A percentile compares a stretch with the other conserved stretches of the same genome.
Evolutionary conservation across 2,329 filamentous ascomycete species (phyloP).

Genomic region (Graphilbum fragrans): DNA sequence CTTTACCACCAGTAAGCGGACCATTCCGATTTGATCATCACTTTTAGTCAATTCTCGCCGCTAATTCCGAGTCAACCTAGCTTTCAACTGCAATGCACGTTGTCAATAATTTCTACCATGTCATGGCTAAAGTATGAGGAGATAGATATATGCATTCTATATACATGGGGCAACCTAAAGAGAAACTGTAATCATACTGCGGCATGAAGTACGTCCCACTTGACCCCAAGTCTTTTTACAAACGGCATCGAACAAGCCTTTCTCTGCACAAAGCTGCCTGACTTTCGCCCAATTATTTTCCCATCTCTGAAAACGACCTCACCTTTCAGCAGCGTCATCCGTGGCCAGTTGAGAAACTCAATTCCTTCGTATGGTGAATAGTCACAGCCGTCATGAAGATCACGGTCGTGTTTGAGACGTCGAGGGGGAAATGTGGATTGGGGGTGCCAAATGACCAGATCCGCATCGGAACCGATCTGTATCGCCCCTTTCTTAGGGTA

Average conservation of each 20-base stretch:
- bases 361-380: conserved; percentile 50
- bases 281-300: conserved; percentile 33
- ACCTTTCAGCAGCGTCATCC: conserved; percentile 45
- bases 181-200: too few species aligned
- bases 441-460: conserved; percentile 45
- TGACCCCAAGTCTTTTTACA: background rate
- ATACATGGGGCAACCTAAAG: too few species aligned
- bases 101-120: too few species aligned
- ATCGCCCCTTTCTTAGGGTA: conserved; percentile 36
- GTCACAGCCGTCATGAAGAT: conserved; percentile 48
- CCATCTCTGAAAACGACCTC: conserved; percentile 41
- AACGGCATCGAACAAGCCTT: conserved; percentile 10
- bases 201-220: conserved; percentile 5
- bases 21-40: too few species aligned
- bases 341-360: conserved; percentile 43
- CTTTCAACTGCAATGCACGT: too few species aligned
- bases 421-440: conserved; percentile 18
- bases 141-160: too few species aligned
- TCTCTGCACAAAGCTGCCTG: conserved; percentile 34
- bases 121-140: too few species aligned
- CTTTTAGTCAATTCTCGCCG: too few species aligned
- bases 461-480: conserved; percentile 39
- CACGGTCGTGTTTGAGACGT: conserved; percentile 29
- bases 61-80: too few species aligned
- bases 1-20: too few species aligned